Evolutionary conservation across 495 filamentous ascomycete species (phyloP).

Genomic region (Acidiella bohemica): DNA sequence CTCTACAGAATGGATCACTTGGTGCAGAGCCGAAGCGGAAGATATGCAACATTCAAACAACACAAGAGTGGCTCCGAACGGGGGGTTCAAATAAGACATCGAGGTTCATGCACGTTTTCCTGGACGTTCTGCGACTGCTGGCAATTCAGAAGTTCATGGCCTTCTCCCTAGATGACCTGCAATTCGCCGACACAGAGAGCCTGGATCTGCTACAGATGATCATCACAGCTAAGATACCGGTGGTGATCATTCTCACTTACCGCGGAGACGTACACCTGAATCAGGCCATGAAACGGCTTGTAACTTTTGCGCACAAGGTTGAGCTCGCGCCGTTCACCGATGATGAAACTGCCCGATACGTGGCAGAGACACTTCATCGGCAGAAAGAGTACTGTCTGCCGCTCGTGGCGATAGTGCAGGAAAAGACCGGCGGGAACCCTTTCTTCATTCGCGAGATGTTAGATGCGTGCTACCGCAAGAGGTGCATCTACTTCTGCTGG

Average conservation of each 20-base stretch:
- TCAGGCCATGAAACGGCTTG: constrained; percentile 18
- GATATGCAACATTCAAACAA: constrained; percentile 25
- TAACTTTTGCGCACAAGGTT: constrained; percentile 41
- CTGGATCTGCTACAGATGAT: constrained; percentile 66
- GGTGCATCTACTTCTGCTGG: constrained; percentile 75
- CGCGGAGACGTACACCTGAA: constrained; percentile 37
- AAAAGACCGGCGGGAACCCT: constrained; percentile 69
- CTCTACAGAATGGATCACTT: neutral
- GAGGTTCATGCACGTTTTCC: constrained; percentile 66
- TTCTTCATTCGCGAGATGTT: constrained; percentile 87
- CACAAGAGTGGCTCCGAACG: constrained; percentile 56
- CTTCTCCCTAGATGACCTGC: constrained; percentile 72
- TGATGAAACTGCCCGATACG: constrained; percentile 61
- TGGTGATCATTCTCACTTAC: constrained; percentile 61
- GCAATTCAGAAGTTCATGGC: constrained; percentile 67
- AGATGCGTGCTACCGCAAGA: constrained; percentile 71
- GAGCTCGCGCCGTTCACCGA: constrained; percentile 54
- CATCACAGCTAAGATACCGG: constrained; percentile 54
- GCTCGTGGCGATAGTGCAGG: constrained; percentile 60
- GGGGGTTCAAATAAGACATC: constrained; percentile 60
- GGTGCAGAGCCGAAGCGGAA: neutral
- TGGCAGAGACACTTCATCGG: constrained; percentile 56
- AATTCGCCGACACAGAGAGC: constrained; percentile 76
- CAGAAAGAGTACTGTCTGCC: constrained; percentile 46
- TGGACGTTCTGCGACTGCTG: constrained; percentile 70